These are phyloP conservation scores for Aspergillus neotritici DNA, from an alignment of 2,329 filamentous ascomycete genomes.

Conservation along the genomic window DNA sequence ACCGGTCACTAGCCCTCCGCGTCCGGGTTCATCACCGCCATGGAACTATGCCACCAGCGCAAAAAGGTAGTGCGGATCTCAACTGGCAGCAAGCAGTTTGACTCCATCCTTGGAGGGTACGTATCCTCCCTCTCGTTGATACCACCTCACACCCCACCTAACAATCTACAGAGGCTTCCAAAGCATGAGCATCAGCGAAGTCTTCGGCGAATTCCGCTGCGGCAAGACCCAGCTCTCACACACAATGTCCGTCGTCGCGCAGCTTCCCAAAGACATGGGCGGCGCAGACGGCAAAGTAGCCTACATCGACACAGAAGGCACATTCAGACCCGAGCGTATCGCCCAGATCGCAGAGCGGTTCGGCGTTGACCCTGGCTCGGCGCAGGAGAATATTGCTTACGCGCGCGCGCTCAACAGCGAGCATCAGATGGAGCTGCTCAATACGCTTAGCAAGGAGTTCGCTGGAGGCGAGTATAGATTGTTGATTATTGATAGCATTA, in stretches of 20 bases:
- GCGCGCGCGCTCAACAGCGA: constrained; percentile 62
- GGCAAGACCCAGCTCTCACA: constrained; percentile 66
- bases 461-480: constrained; percentile 59
- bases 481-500: constrained; percentile 64
- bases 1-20: constrained; percentile 46
- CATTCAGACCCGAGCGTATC: constrained; percentile 63
- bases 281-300: constrained; percentile 64
- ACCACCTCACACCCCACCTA: background rate
- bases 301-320: constrained; percentile 63
- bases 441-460: constrained; percentile 57
- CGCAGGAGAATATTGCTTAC: constrained; percentile 63
- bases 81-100: constrained; percentile 65
- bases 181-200: constrained; percentile 62
- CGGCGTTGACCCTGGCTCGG: constrained; percentile 52
- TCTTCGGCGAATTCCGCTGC: constrained; percentile 46
- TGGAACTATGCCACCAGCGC: constrained; percentile 58
- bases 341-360: constrained; percentile 62
- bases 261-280: constrained; percentile 53
- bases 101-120: constrained; percentile 59
- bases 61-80: constrained; percentile 61
- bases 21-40: constrained; percentile 60
- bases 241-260: constrained; percentile 62
- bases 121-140: constrained; percentile 4
- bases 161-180: constrained; percentile 54
- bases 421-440: constrained; percentile 59